These are phyloP conservation scores for Cyclotella distinguenda DNA, from an alignment of 108 stramenopile genomes.

Conservation along the genomic window DNA sequence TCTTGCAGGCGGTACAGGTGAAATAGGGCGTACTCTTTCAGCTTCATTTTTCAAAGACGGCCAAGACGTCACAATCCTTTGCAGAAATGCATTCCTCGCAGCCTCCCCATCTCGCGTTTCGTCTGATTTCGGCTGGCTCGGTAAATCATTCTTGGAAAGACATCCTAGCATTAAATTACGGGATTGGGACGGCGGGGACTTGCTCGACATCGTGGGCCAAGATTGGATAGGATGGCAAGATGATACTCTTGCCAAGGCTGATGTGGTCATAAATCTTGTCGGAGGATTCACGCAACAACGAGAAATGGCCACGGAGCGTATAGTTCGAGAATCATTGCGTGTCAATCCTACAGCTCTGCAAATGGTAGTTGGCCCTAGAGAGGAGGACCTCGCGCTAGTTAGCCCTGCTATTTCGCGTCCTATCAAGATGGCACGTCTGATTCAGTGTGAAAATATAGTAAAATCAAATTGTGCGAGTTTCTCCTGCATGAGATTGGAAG, in stretches of 20 bases:
- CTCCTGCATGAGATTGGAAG: constrained; percentile 61
- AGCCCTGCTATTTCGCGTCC: constrained; percentile 49
- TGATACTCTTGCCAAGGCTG: constrained; percentile 64
- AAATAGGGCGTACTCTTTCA: constrained; percentile 54
- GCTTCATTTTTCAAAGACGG: constrained; percentile 45
- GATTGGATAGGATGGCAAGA: constrained; percentile 70
- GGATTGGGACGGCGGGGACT: constrained; percentile 89
- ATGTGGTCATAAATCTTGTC: constrained; percentile 72
- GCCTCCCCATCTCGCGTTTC: constrained; percentile 72
- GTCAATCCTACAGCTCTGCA: constrained; percentile 66
- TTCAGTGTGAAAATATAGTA: constrained; percentile 76
- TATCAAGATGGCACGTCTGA: constrained; percentile 58
- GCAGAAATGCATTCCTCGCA: constrained; percentile 80
- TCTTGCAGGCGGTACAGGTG: constrained; percentile 78
- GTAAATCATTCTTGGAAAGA: constrained; percentile 54
- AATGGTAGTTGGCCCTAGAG: constrained; percentile 61
- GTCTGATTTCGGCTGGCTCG: constrained; percentile 75
- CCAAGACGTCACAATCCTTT: constrained; percentile 73
- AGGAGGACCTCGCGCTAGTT: constrained; percentile 57
- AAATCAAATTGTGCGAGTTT: constrained; percentile 59
- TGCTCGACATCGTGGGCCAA: constrained; percentile 83
- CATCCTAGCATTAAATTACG: constrained; percentile 60
- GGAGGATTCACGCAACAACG: constrained; percentile 85
- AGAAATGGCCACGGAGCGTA: constrained; percentile 69
- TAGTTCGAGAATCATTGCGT: constrained; percentile 67